Conservation (phyloP, 768 basidiomycete species). For the Tephrocybe sp. region DNA sequence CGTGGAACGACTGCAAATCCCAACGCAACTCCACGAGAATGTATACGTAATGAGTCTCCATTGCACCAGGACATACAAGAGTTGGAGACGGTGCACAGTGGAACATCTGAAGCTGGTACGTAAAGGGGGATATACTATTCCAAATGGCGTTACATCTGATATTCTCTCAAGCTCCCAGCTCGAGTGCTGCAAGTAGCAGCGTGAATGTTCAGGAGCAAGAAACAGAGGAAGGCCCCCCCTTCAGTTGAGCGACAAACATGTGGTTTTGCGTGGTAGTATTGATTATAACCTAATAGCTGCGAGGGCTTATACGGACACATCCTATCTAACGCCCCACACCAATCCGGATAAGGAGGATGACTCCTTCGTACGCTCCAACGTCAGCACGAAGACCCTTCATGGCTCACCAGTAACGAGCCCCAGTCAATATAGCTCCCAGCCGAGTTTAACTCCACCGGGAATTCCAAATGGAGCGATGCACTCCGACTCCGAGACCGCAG, state of each 20-base stretch:
- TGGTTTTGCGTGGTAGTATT: too few species aligned
- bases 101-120: too few species aligned
- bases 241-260: not conserved
- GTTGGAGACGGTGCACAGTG: too few species aligned
- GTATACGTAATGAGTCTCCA: too few species aligned
- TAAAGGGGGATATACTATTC: too few species aligned
- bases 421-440: not conserved
- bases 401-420: constrained; percentile 7
- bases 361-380: constrained; percentile 5
- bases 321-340: constrained; percentile 6
- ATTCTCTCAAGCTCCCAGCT: too few species aligned
- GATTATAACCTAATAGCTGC: not conserved
- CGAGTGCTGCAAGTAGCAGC: too few species aligned
- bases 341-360: not conserved
- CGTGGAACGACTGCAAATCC: too few species aligned
- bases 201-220: too few species aligned
- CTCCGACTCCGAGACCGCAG: constrained; percentile 1
- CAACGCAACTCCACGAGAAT: too few species aligned
- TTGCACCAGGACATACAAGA: too few species aligned
- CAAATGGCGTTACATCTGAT: too few species aligned
- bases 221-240: not conserved
- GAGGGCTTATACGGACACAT: not conserved
- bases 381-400: constrained; percentile 15
- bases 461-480: not conserved
- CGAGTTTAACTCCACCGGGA: not conserved